These are phyloP conservation scores for Mortierella sp. DNA, from an alignment of 371 early-diverging fungal species.

Conservation along the genomic window DNA sequence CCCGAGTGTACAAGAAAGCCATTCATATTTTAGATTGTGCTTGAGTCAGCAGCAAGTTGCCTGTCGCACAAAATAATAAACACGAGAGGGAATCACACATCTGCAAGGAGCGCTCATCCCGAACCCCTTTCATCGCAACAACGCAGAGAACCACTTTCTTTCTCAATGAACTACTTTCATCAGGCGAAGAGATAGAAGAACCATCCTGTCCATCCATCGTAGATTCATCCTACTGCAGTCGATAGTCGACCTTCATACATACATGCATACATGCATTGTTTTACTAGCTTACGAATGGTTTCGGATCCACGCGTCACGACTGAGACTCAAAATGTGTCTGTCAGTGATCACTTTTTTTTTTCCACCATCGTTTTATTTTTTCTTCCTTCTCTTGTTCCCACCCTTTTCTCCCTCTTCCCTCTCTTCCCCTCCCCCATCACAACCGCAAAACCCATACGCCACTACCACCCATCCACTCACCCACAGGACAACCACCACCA, in stretches of 20 bases:
- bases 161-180: background rate
- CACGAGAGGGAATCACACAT: background rate
- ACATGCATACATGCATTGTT: background rate
- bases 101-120: background rate
- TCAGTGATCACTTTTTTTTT: background rate
- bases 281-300: background rate
- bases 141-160: background rate
- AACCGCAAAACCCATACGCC: background rate
- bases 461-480: too few species aligned
- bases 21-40: too few species aligned
- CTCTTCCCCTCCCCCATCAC: background rate
- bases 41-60: background rate
- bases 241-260: background rate
- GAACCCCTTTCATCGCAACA: background rate
- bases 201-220: background rate
- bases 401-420: background rate
- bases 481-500: too few species aligned
- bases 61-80: background rate
- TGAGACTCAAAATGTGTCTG: background rate
- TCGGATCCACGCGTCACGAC: slow-evolving; percentile 3
- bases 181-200: background rate
- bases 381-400: background rate
- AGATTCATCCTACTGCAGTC: background rate
- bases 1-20: too few species aligned
- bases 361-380: background rate